These are phyloP conservation scores for Lactarius hatsudake DNA, from an alignment of 768 basidiomycete genomes.

Conservation along the genomic window DNA sequence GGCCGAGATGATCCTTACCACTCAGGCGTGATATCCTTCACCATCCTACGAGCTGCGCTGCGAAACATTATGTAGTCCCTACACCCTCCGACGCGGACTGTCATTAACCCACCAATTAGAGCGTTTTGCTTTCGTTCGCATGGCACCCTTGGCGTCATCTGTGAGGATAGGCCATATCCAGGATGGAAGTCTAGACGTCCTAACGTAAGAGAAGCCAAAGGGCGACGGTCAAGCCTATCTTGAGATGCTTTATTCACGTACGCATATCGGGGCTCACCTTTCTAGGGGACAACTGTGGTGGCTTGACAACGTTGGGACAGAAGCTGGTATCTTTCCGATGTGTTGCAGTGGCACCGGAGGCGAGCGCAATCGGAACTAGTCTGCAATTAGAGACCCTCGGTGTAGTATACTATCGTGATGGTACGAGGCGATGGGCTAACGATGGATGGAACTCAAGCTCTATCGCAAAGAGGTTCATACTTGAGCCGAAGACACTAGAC, in stretches of 20 bases:
- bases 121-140: neutral
- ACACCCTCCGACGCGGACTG: neutral
- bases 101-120: neutral
- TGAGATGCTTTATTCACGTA: neutral
- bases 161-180: neutral
- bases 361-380: neutral
- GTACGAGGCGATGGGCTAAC: neutral
- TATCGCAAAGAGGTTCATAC: neutral
- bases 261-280: neutral
- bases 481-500: neutral
- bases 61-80: neutral
- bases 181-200: slow-evolving; percentile 6
- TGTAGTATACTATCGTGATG: neutral
- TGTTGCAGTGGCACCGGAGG: neutral
- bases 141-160: neutral
- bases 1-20: slow-evolving; percentile 1
- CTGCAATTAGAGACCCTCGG: neutral
- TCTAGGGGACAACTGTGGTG: neutral
- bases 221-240: neutral
- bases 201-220: slow-evolving; percentile 12
- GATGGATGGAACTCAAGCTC: neutral
- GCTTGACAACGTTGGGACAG: neutral
- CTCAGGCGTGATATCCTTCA: neutral
- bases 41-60: neutral
- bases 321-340: neutral